These are phyloP conservation scores for Pseudomassariella vexata DNA, from an alignment of 2,329 filamentous ascomycete genomes.

Conservation along the genomic window DNA sequence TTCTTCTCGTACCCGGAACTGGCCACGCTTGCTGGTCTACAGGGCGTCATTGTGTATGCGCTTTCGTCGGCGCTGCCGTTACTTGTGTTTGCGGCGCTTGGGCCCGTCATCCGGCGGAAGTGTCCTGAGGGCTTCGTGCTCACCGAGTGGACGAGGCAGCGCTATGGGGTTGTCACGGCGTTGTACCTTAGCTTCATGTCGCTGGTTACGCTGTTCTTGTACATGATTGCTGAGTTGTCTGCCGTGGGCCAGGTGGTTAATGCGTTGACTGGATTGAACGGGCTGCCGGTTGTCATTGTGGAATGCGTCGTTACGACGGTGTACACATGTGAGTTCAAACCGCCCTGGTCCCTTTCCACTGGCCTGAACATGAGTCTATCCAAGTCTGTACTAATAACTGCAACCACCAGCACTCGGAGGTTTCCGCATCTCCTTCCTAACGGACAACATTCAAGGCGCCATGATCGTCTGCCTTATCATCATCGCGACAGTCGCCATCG, in stretches of 20 bases:
- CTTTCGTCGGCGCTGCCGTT: slow-evolving; percentile 67
- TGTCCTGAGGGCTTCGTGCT: slow-evolving; percentile 80
- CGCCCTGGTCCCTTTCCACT: slow-evolving; percentile 1
- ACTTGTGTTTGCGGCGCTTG: slow-evolving; percentile 67
- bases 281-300: slow-evolving; percentile 70
- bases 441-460: slow-evolving; percentile 73
- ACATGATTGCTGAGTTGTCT: slow-evolving; percentile 82
- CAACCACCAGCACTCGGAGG: slow-evolving; percentile 62
- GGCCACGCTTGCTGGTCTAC: slow-evolving; percentile 71
- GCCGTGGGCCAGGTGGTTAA: slow-evolving; percentile 74
- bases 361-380: too few relatives aligned
- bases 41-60: slow-evolving; percentile 73
- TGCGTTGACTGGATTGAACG: slow-evolving; percentile 67
- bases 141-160: slow-evolving; percentile 77
- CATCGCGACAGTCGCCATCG: slow-evolving; percentile 72
- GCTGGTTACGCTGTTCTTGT: slow-evolving; percentile 75
- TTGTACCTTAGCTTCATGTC: slow-evolving; percentile 74
- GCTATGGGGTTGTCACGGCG: slow-evolving; percentile 64
- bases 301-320: slow-evolving; percentile 74
- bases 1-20: slow-evolving; percentile 79
- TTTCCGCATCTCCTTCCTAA: slow-evolving; percentile 79
- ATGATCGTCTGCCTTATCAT: slow-evolving; percentile 74
- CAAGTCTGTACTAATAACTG: background rate
- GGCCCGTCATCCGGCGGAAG: slow-evolving; percentile 71
- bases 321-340: slow-evolving; percentile 61